Percentiles rank a stretch among this genome's conserved stretches.
phyloP scores from a whole-genome alignment of 441 rosid genomes.

The Flueggea neowawraea region DNA sequence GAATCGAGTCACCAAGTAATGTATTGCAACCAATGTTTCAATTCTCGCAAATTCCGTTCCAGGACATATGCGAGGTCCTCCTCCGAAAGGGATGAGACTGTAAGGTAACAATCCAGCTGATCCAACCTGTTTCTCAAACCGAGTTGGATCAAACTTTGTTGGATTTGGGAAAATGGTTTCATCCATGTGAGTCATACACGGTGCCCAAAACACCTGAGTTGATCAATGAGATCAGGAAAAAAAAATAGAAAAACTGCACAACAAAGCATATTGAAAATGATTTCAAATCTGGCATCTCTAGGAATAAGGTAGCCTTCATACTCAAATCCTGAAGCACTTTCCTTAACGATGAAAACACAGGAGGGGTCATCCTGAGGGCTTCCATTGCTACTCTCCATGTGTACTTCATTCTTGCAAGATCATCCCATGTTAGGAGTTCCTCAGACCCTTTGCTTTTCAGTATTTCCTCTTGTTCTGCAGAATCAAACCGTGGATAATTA shows the following conservation, averaged over 20 bases:
- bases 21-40: constrained; percentile 26
- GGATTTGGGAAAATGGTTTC: constrained; percentile 18
- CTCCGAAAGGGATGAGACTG: constrained; percentile 26
- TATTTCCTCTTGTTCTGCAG: constrained; percentile 26
- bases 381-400: constrained; percentile 36
- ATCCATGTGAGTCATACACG: constrained; percentile 26
- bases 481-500: not conserved
- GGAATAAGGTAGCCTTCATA: constrained; percentile 24
- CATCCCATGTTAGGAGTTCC: constrained; percentile 24
- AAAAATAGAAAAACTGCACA: too few relatives aligned
- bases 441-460: constrained; percentile 10
- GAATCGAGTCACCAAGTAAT: constrained; percentile 28
- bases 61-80: constrained; percentile 28
- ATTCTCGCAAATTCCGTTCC: constrained; percentile 36
- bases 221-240: too few relatives aligned
- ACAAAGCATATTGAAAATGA: too few relatives aligned
- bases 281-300: constrained; percentile 26
- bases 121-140: constrained; percentile 15
- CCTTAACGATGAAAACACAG: constrained; percentile 17
- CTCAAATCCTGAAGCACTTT: constrained; percentile 22
- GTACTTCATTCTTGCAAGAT: constrained; percentile 25
- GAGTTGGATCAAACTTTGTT: constrained; percentile 22
- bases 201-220: constrained; percentile 18
- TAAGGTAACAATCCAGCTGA: constrained; percentile 9
- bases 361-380: constrained; percentile 27